These are phyloP conservation scores for Exsudoporus frostii DNA, from an alignment of 768 basidiomycete genomes.

Conservation along the genomic window DNA sequence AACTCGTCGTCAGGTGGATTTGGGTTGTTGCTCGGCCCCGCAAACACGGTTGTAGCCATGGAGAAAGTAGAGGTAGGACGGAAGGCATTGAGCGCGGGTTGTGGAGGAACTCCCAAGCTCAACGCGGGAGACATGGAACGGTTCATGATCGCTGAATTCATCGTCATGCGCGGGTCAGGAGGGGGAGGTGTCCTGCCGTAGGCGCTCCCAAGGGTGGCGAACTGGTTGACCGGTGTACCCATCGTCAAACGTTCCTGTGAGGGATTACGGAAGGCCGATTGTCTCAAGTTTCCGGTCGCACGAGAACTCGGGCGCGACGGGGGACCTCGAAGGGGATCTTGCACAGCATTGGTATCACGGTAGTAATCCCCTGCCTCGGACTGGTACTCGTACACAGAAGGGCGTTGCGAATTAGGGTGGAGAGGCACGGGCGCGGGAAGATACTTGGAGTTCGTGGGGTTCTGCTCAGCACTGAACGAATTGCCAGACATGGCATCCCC, in stretches of 20 bases:
- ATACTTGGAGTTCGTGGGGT: conserved; percentile 17
- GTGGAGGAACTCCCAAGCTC: conserved; percentile 29
- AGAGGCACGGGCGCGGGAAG: conserved; percentile 38
- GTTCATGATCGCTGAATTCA: conserved; percentile 46
- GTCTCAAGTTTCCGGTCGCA: conserved; percentile 23
- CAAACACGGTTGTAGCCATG: conserved; percentile 55
- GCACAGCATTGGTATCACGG: conserved; percentile 48
- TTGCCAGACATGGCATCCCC: conserved; percentile 52
- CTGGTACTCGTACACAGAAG: conserved; percentile 39
- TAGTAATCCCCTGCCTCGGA: conserved; percentile 57
- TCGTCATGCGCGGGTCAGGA: conserved; percentile 43
- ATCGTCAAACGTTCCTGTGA: conserved; percentile 40
- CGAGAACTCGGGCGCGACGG: conserved; percentile 33
- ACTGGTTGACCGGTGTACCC: conserved; percentile 35
- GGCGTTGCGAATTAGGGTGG: conserved; percentile 38
- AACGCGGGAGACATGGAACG: conserved; percentile 32
- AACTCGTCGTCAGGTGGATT: conserved; percentile 63
- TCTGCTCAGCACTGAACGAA: conserved; percentile 29
- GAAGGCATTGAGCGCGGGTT: conserved; percentile 28
- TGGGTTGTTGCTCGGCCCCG: conserved; percentile 47
- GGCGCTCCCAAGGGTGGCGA: conserved; percentile 36
- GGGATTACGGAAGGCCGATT: conserved; percentile 22
- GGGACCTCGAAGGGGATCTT: conserved; percentile 30
- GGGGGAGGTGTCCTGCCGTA: conserved; percentile 40
- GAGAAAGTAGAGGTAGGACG: conserved; percentile 60